Evolutionary conservation across 108 stramenopile genomes (phyloP).

Genomic region (Nitzschia palea): DNA sequence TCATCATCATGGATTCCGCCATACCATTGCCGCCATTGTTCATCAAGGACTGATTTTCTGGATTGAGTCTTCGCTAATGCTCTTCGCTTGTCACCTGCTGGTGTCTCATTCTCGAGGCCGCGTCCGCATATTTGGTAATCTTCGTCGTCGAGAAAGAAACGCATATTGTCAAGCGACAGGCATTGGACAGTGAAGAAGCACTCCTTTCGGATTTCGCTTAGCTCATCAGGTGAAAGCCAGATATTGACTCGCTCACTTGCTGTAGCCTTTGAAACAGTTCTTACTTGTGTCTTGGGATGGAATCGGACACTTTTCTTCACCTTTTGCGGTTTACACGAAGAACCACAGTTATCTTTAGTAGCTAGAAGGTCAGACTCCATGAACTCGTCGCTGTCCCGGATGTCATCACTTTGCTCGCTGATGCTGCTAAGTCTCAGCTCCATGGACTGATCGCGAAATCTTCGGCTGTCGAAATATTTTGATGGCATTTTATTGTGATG

Average conservation of each 20-base stretch:
- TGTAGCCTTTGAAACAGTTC: neutral
- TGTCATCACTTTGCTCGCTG: neutral
- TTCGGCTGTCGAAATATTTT: neutral
- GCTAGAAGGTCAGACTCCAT: too few species aligned
- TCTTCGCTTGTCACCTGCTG: neutral
- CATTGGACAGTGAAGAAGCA: conserved; percentile 1
- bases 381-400: too few species aligned
- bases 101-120: conserved; percentile 6
- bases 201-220: neutral
- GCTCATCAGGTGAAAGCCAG: conserved; percentile 1
- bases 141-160: conserved; percentile 1
- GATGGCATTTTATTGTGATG: neutral
- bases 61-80: neutral
- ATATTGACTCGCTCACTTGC: neutral
- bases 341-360: too few species aligned
- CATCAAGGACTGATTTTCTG: neutral
- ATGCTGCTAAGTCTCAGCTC: neutral
- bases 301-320: neutral
- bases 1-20: neutral
- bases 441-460: neutral
- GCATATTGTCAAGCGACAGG: neutral
- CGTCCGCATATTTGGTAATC: neutral
- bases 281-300: neutral
- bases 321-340: too few species aligned
- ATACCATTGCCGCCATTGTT: conserved; percentile 1